Percentiles rank a stretch among this genome's conserved stretches.
These are phyloP conservation scores for Podaxis sp. DNA, from an alignment of 768 basidiomycete species.

Conservation along the genomic window DNA sequence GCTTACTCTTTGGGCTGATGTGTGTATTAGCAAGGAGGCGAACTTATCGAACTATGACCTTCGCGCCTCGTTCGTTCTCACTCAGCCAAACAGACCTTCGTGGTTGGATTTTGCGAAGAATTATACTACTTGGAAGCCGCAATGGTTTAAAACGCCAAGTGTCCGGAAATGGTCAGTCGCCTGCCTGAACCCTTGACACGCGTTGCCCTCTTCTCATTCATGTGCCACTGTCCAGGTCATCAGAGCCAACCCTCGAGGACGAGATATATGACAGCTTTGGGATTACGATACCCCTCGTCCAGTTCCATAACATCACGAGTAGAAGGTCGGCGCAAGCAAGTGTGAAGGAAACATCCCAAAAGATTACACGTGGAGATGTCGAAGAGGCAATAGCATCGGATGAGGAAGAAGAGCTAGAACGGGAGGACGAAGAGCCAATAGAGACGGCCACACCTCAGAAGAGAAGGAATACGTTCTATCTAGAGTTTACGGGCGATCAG, in stretches of 20 bases:
- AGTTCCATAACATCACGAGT: constrained; percentile 29
- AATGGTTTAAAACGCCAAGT: constrained; percentile 13
- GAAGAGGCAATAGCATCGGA: background rate
- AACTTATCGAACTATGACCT: constrained; percentile 30
- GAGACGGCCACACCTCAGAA: background rate
- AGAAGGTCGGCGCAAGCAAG: background rate
- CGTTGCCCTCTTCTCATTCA: background rate
- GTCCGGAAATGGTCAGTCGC: constrained; percentile 25
- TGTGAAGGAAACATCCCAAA: background rate
- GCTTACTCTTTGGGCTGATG: background rate
- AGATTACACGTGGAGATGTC: constrained; percentile 13
- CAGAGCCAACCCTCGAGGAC: constrained; percentile 20
- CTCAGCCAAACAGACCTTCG: constrained; percentile 29
- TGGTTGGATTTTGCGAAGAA: constrained; percentile 25
- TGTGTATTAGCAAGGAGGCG: constrained; percentile 19
- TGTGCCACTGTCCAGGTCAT: background rate
- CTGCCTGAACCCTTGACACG: constrained; percentile 25
- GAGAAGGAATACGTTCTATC: background rate
- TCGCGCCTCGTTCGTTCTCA: constrained; percentile 34
- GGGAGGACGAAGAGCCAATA: constrained; percentile 3
- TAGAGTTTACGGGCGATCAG: constrained; percentile 17
- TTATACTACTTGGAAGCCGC: constrained; percentile 31
- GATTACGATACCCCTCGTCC: constrained; percentile 30
- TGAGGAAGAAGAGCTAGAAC: constrained; percentile 16
- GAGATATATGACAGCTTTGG: constrained; percentile 33